phyloP scores from a whole-genome alignment of 148 eudicot genomes.

The Camellia sinensis region DNA sequence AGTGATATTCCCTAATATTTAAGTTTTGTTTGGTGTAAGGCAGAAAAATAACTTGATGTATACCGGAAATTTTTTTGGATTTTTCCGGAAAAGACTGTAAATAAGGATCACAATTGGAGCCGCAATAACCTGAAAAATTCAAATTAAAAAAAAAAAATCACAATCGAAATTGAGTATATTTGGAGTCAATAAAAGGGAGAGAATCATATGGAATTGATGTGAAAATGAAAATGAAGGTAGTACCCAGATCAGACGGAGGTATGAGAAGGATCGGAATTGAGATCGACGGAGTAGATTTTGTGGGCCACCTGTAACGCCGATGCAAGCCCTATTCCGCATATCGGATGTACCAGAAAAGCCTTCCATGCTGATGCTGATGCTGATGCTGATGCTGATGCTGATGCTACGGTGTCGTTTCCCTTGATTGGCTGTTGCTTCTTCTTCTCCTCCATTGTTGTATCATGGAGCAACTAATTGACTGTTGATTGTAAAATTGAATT shows the following conservation, averaged over 20 bases:
- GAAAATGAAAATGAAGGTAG: neutral
- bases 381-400: neutral
- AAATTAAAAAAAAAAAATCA: neutral
- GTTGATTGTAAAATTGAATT: no score
- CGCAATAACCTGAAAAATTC: constrained; percentile 44
- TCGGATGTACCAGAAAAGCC: constrained; percentile 44
- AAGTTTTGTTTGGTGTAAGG: neutral
- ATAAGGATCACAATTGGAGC: constrained; percentile 54
- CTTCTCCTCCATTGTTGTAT: neutral
- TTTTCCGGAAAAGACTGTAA: constrained; percentile 48
- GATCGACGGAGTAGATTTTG: constrained; percentile 37
- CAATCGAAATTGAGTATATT: neutral
- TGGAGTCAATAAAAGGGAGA: neutral
- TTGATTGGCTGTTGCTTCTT: no score
- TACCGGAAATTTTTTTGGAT: constrained; percentile 68
- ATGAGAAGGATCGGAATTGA: constrained; percentile 43
- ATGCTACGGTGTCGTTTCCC: neutral
- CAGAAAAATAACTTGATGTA: neutral
- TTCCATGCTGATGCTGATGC: constrained; percentile 24
- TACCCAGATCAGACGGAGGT: constrained; percentile 65
- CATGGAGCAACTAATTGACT: neutral
- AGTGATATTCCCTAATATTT: no score
- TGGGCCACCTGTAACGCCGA: constrained; percentile 42
- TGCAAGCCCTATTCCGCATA: constrained; percentile 56
- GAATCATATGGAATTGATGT: neutral